Evolutionary conservation across 805 yeast genomes (phyloP).

Genomic region (Kluyveromyces dobzhanskii): DNA sequence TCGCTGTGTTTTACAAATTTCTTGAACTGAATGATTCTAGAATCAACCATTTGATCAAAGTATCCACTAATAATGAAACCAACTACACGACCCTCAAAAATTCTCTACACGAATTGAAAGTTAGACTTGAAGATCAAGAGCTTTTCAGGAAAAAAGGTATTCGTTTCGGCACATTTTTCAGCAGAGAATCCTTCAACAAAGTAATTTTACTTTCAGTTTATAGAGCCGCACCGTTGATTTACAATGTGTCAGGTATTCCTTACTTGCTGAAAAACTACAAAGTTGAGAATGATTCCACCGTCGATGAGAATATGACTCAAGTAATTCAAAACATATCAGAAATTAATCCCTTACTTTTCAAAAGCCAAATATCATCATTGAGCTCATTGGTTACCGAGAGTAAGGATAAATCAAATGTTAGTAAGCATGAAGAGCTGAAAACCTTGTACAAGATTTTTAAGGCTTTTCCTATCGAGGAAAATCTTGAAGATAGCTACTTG

Average conservation of each 20-base stretch:
- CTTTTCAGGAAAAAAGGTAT: constrained; percentile 32
- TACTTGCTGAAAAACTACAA: constrained; percentile 38
- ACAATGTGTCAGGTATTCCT: constrained; percentile 56
- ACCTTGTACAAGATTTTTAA: constrained; percentile 53
- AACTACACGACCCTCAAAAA: constrained; percentile 53
- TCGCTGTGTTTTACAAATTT: constrained; percentile 44
- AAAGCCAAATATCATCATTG: constrained; percentile 47
- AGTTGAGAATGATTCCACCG: constrained; percentile 14
- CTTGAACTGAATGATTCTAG: constrained; percentile 51
- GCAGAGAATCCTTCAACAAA: constrained; percentile 41
- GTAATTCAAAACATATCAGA: constrained; percentile 51
- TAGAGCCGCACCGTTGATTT: constrained; percentile 51
- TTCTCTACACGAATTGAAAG: constrained; percentile 54
- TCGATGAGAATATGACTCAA: constrained; percentile 32
- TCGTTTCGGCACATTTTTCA: constrained; percentile 26
- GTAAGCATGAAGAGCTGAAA: constrained; percentile 37
- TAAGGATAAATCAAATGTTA: constrained; percentile 12
- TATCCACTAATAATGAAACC: constrained; percentile 47
- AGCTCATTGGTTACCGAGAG: constrained; percentile 15
- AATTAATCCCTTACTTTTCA: constrained; percentile 55
- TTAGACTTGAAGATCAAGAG: constrained; percentile 46
- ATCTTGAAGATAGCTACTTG: constrained; percentile 35
- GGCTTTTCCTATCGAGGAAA: constrained; percentile 40
- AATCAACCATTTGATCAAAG: constrained; percentile 44
- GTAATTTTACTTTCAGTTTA: constrained; percentile 51